phyloP scores from a whole-genome alignment of 2,329 filamentous ascomycete genomes.

The Chaetomiaceae sp. region DNA sequence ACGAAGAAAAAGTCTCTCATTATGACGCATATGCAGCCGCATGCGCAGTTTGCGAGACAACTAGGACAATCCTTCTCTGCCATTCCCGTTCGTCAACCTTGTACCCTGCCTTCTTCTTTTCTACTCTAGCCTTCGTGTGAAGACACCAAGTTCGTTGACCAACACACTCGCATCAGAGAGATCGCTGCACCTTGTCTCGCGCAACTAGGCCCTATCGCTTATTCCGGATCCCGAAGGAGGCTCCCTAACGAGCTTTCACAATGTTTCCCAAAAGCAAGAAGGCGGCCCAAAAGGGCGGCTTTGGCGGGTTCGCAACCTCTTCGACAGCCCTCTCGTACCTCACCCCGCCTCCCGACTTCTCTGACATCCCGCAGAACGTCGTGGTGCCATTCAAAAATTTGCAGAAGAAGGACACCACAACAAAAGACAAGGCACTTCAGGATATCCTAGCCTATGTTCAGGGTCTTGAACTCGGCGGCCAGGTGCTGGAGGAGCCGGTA shows the following conservation, averaged over 20 bases:
- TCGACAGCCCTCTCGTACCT: conserved; percentile 72
- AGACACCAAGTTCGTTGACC: too few species aligned
- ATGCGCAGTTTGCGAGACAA: too few species aligned
- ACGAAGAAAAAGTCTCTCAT: too few species aligned
- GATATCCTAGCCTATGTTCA: conserved; percentile 67
- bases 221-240: not conserved
- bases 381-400: conserved; percentile 91
- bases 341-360: conserved; percentile 77
- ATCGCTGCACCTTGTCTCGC: not conserved
- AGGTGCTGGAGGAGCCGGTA: conserved; percentile 72
- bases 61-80: too few species aligned
- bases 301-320: conserved; percentile 40
- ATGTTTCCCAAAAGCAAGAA: conserved; percentile 8
- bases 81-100: too few species aligned
- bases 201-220: not conserved
- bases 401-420: conserved; percentile 87
- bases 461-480: conserved; percentile 49
- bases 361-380: conserved; percentile 71
- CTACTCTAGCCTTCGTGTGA: too few species aligned
- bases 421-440: conserved; percentile 85
- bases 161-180: too few species aligned
- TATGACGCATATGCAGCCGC: too few species aligned
- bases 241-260: not conserved
- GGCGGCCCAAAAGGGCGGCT: conserved; percentile 24
- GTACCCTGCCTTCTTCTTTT: too few species aligned